Evolutionary conservation across 805 yeast species (phyloP), one percentile per base, ranked within the genome.

Genomic region (Yamadazyma akitaensis): DNA sequence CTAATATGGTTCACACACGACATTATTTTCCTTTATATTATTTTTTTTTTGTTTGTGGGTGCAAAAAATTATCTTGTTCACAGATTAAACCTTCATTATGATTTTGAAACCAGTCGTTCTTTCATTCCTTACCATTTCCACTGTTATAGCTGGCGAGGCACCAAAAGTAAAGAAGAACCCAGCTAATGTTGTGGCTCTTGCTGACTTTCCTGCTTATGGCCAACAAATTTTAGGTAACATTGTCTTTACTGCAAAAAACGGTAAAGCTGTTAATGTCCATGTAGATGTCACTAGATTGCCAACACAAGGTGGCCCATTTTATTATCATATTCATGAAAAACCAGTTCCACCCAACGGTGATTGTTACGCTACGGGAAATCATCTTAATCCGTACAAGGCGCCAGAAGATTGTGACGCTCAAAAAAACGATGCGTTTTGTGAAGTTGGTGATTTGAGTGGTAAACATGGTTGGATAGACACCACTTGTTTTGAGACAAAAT

Each of bases 391-490:
- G 3, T 84, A 75, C 59, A 59, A 68, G 45, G 84, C 88, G 6
- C 64, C 76, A 9, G 63, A 71, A 17, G 72, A 70, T 41, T 83
- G 88, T 62, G 82, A 76, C 44, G 53, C 62, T 24, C 68, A 70
- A 47, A 68, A 68, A 14, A 70, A 75, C 54, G 84, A 84, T 62
- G 62, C 82, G 7, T 68, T 61, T 31, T 85, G 89, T 61, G 82
- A 82, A 63, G 79, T 84, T 36, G 92, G 92, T 48, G 91, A 85
- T 59, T 77, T 85, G 55, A 78, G 87, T 31, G 92, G 92, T 37
- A 85, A 84, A 61, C 90, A 85, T 63, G 92, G 92, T 11, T 76
- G 68, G 66, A 81, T 85, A 57, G 76, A 83, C 59, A 75, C 87
- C 17, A 83, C 88, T 11, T 83, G 88, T 60, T 82, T 79, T 62